Conservation (phyloP, 2,329 filamentous ascomycete species). For the Fusarium illudens region DNA sequence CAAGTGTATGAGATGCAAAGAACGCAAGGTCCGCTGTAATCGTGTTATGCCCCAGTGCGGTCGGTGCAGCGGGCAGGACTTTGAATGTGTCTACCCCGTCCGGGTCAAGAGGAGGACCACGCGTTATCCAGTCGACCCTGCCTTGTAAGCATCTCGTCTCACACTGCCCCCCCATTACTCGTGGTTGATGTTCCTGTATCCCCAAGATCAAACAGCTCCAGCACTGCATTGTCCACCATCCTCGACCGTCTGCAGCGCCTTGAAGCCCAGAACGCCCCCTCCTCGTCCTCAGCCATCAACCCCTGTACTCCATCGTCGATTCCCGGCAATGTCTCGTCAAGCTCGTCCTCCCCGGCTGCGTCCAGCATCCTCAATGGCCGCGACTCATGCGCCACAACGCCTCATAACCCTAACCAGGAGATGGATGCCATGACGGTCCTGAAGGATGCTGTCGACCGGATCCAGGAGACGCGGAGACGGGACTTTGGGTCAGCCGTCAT, state of each 20-base stretch:
- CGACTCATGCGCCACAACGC: conserved; percentile 15
- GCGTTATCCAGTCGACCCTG: conserved; percentile 22
- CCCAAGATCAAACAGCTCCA: conserved; percentile 16
- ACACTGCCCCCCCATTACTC: not conserved
- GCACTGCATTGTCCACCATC: conserved; percentile 39
- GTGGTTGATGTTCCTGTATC: conserved; percentile 6
- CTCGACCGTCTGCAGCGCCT: conserved; percentile 44
- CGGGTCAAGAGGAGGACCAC: conserved; percentile 40
- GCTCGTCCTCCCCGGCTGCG: conserved; percentile 21
- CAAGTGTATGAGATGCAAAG: conserved; percentile 42
- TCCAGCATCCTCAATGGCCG: conserved; percentile 5
- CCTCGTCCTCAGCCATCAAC: not conserved
- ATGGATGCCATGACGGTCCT: conserved; percentile 42
- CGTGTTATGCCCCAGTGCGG: conserved; percentile 43
- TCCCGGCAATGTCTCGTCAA: conserved; percentile 28
- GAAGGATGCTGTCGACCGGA: conserved; percentile 43
- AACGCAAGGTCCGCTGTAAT: conserved; percentile 44
- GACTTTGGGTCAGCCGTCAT: conserved; percentile 33
- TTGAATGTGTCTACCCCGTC: conserved; percentile 42
- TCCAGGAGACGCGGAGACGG: conserved; percentile 40
- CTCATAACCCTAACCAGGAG: not conserved
- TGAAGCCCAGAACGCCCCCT: conserved; percentile 32
- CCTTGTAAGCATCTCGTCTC: conserved; percentile 22
- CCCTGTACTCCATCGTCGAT: not conserved
- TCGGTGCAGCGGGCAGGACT: conserved; percentile 39